A percentile compares a stretch with the other conserved stretches of the same genome.
Evolutionary conservation across 179 eudicot genomes (phyloP).

Genomic region (Beta lomatogona): DNA sequence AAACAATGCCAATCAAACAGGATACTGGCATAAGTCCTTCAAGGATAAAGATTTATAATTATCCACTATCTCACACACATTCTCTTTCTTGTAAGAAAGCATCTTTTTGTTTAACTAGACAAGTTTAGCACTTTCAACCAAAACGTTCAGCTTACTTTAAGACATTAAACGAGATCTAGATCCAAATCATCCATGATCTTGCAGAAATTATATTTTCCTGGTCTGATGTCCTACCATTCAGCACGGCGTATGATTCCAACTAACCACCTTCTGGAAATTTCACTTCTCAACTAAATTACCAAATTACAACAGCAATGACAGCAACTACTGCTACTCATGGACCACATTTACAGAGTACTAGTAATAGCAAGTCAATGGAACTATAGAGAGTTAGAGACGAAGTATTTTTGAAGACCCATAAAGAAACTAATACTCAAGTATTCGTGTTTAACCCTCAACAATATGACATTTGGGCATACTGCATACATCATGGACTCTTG

Average conservation of each 20-base stretch:
- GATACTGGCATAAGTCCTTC: background rate
- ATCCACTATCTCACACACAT: conserved; percentile 10
- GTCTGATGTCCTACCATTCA: conserved; percentile 24
- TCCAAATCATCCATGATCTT: conserved; percentile 15
- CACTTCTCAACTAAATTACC: conserved; percentile 21
- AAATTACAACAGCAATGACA: background rate
- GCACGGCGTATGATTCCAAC: conserved; percentile 17
- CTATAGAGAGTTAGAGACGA: too few relatives aligned
- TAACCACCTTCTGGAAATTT: conserved; percentile 3
- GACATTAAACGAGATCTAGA: conserved; percentile 26
- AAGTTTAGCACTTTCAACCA: conserved; percentile 16
- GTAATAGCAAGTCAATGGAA: background rate
- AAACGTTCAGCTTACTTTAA: background rate
- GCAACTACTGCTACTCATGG: background rate
- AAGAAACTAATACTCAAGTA: too few relatives aligned
- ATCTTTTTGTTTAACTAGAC: conserved; percentile 1
- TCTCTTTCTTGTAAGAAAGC: conserved; percentile 11
- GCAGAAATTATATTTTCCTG: background rate
- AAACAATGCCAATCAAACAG: conserved; percentile 5
- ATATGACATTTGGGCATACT: too few relatives aligned
- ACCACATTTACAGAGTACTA: background rate
- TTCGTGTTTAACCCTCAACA: too few relatives aligned
- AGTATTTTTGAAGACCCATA: too few relatives aligned
- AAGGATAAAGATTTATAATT: background rate
- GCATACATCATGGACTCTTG: too few relatives aligned